These are phyloP conservation scores for Fusarium equiseti DNA, from an alignment of 2,329 filamentous ascomycete species.

Conservation along the genomic window DNA sequence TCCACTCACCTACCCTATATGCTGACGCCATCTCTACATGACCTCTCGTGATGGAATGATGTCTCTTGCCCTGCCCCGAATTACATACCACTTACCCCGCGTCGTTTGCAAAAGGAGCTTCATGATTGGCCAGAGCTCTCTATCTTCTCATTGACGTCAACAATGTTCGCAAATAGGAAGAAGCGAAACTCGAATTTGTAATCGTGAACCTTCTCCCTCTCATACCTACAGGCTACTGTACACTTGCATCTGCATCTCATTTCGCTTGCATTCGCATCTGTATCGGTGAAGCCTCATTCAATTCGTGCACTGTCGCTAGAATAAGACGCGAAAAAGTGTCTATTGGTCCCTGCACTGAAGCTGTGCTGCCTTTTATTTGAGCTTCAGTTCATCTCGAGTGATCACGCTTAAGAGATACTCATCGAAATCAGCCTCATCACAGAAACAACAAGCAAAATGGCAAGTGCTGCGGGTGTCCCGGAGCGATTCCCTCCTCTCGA, in stretches of 20 bases:
- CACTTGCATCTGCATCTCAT: neutral
- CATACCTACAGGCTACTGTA: neutral
- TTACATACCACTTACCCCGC: constrained; percentile 32
- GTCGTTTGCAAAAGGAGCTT: constrained; percentile 42
- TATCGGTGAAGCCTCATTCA: neutral
- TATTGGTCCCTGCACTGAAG: neutral
- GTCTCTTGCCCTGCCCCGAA: neutral
- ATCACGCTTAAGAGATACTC: neutral
- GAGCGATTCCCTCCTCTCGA: constrained; percentile 55
- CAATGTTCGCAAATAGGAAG: constrained; percentile 13
- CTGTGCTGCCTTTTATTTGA: neutral
- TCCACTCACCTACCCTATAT: constrained; percentile 16
- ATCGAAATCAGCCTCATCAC: neutral
- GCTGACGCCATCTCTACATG: constrained; percentile 32
- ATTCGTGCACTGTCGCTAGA: neutral
- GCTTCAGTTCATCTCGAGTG: neutral
- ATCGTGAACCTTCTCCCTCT: constrained; percentile 12
- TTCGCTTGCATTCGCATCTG: neutral
- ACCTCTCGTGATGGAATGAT: constrained; percentile 29
- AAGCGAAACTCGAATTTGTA: constrained; percentile 14
- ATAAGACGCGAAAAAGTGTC: constrained; percentile 1
- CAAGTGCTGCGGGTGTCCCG: constrained; percentile 76
- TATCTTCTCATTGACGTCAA: constrained; percentile 43
- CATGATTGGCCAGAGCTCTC: constrained; percentile 45
- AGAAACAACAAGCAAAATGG: constrained; percentile 61